Percentiles rank a stretch among this genome's conserved stretches.
These are phyloP conservation scores for Tanozyma kutaoensis DNA, from an alignment of 805 yeast species.

Conservation along the genomic window DNA sequence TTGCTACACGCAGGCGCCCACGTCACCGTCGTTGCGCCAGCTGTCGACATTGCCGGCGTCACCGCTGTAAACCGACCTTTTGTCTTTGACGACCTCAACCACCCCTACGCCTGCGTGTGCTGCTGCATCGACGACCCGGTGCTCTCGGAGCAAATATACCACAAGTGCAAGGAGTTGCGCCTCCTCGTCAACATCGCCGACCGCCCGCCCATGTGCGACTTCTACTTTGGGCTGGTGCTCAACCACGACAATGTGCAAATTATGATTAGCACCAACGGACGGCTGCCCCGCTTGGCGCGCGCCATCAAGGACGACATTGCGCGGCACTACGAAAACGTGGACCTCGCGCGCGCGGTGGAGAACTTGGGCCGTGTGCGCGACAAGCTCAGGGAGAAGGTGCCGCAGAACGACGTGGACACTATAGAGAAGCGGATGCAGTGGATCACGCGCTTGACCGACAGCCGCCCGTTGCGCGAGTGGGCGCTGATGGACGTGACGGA, in stretches of 20 bases:
- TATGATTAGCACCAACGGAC: conserved; percentile 76
- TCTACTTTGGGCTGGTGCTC: conserved; percentile 72
- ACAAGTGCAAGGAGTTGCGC: conserved; percentile 27
- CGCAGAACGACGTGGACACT: conserved; percentile 29
- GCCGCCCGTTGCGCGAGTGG: conserved; percentile 46
- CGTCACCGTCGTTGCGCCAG: conserved; percentile 48
- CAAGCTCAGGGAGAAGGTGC: conserved; percentile 30
- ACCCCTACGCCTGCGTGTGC: conserved; percentile 50
- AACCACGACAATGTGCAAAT: conserved; percentile 63
- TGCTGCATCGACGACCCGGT: conserved; percentile 66
- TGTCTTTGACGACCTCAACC: conserved; percentile 11
- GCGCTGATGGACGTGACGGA: conserved; percentile 23
- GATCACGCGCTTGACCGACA: conserved; percentile 55
- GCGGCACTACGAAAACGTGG: conserved; percentile 21
- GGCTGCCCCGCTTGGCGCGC: conserved; percentile 63
- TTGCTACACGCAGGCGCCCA: conserved; percentile 57
- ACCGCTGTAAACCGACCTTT: conserved; percentile 7
- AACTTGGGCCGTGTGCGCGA: conserved; percentile 46
- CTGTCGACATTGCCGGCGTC: conserved; percentile 15
- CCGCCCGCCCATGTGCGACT: conserved; percentile 73
- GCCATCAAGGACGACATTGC: conserved; percentile 40
- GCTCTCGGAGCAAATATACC: conserved; percentile 43
- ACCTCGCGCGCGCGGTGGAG: conserved; percentile 45
- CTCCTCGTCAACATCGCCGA: conserved; percentile 73
- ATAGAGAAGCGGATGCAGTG: conserved; percentile 58